phyloP scores from a whole-genome alignment of 83 land plant genomes.

The Picea abies region DNA sequence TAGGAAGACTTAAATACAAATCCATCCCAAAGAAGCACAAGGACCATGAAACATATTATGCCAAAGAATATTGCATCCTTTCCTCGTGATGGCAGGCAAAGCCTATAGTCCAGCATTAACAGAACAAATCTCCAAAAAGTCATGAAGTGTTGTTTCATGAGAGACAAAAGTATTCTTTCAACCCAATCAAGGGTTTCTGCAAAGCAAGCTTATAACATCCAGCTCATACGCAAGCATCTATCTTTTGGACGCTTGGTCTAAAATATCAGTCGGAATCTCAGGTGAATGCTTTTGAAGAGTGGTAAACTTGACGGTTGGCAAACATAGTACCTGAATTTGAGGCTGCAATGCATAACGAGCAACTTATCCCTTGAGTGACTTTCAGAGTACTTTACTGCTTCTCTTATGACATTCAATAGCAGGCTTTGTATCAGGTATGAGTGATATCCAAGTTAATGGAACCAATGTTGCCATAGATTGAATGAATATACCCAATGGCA shows the following conservation, averaged over 20 bases:
- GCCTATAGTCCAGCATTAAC: no score
- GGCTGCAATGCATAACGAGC: not conserved
- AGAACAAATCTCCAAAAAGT: not conserved
- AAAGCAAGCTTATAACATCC: not conserved
- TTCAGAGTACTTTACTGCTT: conserved; percentile 22
- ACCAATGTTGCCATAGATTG: conserved; percentile 56
- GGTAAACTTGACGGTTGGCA: not conserved
- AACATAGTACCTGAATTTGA: not conserved
- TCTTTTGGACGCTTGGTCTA: not conserved
- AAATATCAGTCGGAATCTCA: not conserved
- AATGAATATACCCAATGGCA: conserved; percentile 59
- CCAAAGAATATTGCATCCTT: not conserved
- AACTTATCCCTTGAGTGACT: not conserved
- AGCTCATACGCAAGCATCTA: not conserved
- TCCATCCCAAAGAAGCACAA: not conserved
- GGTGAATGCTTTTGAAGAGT: not conserved
- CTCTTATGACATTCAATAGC: conserved; percentile 39
- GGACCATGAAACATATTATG: not conserved
- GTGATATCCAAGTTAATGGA: conserved; percentile 67
- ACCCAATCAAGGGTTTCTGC: not conserved
- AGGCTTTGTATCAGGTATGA: conserved; percentile 45
- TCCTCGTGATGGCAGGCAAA: not conserved
- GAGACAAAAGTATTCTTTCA: not conserved
- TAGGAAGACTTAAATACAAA: not conserved
- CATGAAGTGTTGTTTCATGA: not conserved